Conservation (phyloP, 2,329 filamentous ascomycete species). For the Apiospora marii region DNA sequence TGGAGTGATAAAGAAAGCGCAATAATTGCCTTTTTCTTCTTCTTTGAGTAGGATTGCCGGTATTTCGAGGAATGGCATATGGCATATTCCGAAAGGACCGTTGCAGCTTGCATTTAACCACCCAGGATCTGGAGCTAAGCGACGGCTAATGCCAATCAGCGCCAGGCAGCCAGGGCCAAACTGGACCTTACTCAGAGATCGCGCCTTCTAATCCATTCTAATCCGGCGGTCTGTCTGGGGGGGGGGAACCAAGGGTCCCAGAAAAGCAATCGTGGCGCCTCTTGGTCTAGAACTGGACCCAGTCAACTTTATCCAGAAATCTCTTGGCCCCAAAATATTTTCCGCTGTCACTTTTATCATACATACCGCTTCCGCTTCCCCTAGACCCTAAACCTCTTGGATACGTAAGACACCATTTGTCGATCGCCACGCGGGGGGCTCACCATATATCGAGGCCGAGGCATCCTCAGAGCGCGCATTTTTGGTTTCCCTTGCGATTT, state of each 20-base stretch:
- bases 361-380: neutral
- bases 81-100: neutral
- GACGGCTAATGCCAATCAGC: neutral
- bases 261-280: neutral
- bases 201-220: constrained; percentile 3
- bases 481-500: neutral
- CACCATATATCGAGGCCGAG: neutral
- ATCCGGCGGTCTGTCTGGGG: neutral
- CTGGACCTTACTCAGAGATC: neutral
- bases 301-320: neutral
- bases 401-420: neutral
- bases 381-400: neutral
- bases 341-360: constrained; percentile 7
- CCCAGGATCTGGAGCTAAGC: neutral
- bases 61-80: neutral
- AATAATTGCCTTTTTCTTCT: neutral
- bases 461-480: neutral
- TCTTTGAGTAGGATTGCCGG: neutral
- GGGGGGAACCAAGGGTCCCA: neutral
- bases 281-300: constrained; percentile 7
- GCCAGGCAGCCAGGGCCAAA: neutral
- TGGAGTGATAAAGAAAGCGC: neutral
- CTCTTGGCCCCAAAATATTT: constrained; percentile 11
- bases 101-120: neutral
- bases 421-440: neutral